Evolutionary conservation across 305 asterid genomes (phyloP), one percentile per base, ranked within the genome.

Genomic region (Coffea humblotiana): DNA sequence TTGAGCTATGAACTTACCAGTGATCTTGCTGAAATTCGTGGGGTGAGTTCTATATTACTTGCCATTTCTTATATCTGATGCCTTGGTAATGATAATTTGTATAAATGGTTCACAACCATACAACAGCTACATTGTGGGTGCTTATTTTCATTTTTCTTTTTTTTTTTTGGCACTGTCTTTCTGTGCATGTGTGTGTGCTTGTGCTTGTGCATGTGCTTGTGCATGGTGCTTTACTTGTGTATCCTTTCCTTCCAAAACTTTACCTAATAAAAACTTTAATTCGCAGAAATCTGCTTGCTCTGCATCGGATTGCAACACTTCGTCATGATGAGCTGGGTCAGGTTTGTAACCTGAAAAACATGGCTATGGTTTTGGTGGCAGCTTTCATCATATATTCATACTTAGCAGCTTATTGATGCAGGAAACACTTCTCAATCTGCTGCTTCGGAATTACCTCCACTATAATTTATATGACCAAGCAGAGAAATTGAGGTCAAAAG

Each of bases 281-380:
- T 71, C 45, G 78, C 98, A 96, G 99, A 71, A 90, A 88, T 77
- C 97, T 96, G 75, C 99, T 96, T 63, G 89, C 90, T 35, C 89
- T 96, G 86, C 99, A 96, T 88, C 97, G 95, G 72, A 91, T 93
- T 82, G 96, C 99, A 35, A 96, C 99, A 73, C 84, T 92, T 89
- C 97, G 97, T 73, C 98, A 87, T 83, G 98, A 96, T 49, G 98
- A 94, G 86, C 84, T 96, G 94, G 98, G 99, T 37, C 99, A 96
- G 99, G 99, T 94, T 76, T 67, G 93, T 86, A 72, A 52, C 71
- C 79, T 64, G 35, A n/a, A 6, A 19, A 63, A 58, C 21, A 61
- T 10, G 63, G 37, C 79, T n/a, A 45, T 2, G 78, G 32, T 74
- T 47, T 32, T 27, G 16, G 19, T 69, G 52, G 40, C 73, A 32